These are phyloP conservation scores for Phialophora macrospora DNA, from an alignment of 2,329 filamentous ascomycete genomes.

Conservation along the genomic window DNA sequence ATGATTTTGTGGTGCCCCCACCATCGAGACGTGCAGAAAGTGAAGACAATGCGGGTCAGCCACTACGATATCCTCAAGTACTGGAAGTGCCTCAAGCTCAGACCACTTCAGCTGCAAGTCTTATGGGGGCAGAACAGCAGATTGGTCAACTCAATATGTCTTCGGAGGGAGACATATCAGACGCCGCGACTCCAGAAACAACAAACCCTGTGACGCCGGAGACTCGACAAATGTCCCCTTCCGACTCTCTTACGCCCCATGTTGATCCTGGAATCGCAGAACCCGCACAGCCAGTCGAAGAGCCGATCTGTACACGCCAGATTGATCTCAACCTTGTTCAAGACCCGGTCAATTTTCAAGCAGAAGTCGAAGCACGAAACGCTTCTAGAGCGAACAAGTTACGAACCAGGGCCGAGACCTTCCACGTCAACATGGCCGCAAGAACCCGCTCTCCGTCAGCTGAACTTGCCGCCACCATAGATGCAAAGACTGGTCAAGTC, in stretches of 20 bases:
- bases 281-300: slow-evolving; percentile 38
- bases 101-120: slow-evolving; percentile 50
- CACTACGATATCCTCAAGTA: slow-evolving; percentile 47
- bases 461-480: slow-evolving; percentile 50
- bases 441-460: slow-evolving; percentile 16
- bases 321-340: slow-evolving; percentile 46
- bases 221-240: slow-evolving; percentile 42
- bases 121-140: slow-evolving; percentile 55
- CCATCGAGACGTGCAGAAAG: slow-evolving; percentile 24
- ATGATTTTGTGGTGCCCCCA: slow-evolving; percentile 45
- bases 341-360: slow-evolving; percentile 34
- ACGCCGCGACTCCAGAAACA: slow-evolving; percentile 42
- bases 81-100: slow-evolving; percentile 44
- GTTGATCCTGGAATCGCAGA: slow-evolving; percentile 35
- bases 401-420: slow-evolving; percentile 35
- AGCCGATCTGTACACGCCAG: slow-evolving; percentile 43
- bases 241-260: slow-evolving; percentile 23
- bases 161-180: slow-evolving; percentile 44
- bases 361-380: slow-evolving; percentile 34
- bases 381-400: slow-evolving; percentile 34
- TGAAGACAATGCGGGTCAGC: slow-evolving; percentile 44
- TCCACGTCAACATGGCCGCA: slow-evolving; percentile 25
- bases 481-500: slow-evolving; percentile 49
- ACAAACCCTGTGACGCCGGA: slow-evolving; percentile 44
- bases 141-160: slow-evolving; percentile 56